Conservation (phyloP, 2,329 filamentous ascomycete species). For the Stagonosporopsis tanaceti region DNA sequence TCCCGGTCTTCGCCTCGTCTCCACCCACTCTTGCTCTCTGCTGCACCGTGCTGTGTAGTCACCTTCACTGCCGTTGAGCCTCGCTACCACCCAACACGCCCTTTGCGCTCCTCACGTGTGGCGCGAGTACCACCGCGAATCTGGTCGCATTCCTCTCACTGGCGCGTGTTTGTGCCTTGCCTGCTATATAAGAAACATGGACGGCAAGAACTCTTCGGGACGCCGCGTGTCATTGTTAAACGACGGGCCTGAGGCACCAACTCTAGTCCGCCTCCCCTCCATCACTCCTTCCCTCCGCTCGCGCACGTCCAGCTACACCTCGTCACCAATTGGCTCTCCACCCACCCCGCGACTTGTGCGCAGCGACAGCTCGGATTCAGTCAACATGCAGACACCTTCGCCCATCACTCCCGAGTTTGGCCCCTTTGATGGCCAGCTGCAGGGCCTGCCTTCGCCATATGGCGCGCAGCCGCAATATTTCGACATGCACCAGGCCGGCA, state of each 20-base stretch:
- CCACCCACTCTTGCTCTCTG: not conserved
- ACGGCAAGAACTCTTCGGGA: constrained; percentile 60
- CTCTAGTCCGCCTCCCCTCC: constrained; percentile 46
- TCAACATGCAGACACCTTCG: constrained; percentile 54
- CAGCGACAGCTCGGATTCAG: constrained; percentile 57
- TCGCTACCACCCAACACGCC: constrained; percentile 5
- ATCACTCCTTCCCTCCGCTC: constrained; percentile 49
- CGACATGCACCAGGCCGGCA: constrained; percentile 15
- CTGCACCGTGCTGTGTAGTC: not conserved
- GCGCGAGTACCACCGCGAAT: constrained; percentile 22
- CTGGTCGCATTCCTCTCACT: constrained; percentile 38
- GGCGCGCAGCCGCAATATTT: constrained; percentile 42
- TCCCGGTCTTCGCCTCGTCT: not conserved
- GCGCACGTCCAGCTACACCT: constrained; percentile 54
- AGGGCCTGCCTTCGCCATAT: constrained; percentile 37
- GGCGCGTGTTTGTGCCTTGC: constrained; percentile 40
- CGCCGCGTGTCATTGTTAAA: constrained; percentile 61
- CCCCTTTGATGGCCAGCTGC: constrained; percentile 33
- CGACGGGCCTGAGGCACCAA: constrained; percentile 51
- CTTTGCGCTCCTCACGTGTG: constrained; percentile 32
- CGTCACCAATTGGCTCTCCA: constrained; percentile 57
- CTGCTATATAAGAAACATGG: constrained; percentile 51
- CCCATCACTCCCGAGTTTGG: constrained; percentile 56
- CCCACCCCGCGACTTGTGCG: constrained; percentile 57
- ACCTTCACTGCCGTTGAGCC: constrained; percentile 1